Base-by-base conservation (phyloP, 2,329 filamentous ascomycete species). In the Claviceps sp. region DNA sequence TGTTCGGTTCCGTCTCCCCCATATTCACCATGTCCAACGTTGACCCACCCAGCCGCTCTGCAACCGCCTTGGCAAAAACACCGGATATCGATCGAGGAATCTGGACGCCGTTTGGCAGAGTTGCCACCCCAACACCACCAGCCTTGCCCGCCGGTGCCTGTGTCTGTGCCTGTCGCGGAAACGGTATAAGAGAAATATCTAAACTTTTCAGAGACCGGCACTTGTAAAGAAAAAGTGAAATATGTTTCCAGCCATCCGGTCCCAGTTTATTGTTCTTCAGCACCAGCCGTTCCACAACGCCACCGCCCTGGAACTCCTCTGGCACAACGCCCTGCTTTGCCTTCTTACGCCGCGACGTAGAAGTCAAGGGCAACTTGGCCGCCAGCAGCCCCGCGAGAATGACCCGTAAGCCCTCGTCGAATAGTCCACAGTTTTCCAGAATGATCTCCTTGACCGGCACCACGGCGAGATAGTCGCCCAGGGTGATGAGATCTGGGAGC, bases 261-360 rank as follows among this genome's bases (percentile, higher is more conserved):
- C 88, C 86, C 54, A 97, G 84, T 61, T 89, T 91, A 63, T 97
- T 97, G 68, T 94, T 89, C 69, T 94, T 95, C 43, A 98, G 69
- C 1, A 88, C 85, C 6, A 98, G 70, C 55, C 89, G 86, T 69
- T 96, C 89, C 4, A 97, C 80, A 1, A 94, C 81, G 16, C 89
- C 89, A 47, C 80, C 79, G 9, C 18, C 11, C 49, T 79, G 75
- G 2, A 74, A 69, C 13, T 70, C 67, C 1, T 65, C 67, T 1
- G 66, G 54, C 8, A 70, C 70, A 22, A 30, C 9, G 8, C 30
- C 30, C 30, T 70, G 67, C 7, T 64, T 61, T 20, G 68, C 70
- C 60, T 71, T 79, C 51, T 73, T 72, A 54, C 73, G 76, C 60
- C 73, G 76, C 51, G 73, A 69, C 51, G 40, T 52, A 2, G 22